A percentile compares a stretch with the other conserved stretches of the same genome.
phyloP scores from a whole-genome alignment of 345 rosid species.

The Syzygium grande region DNA sequence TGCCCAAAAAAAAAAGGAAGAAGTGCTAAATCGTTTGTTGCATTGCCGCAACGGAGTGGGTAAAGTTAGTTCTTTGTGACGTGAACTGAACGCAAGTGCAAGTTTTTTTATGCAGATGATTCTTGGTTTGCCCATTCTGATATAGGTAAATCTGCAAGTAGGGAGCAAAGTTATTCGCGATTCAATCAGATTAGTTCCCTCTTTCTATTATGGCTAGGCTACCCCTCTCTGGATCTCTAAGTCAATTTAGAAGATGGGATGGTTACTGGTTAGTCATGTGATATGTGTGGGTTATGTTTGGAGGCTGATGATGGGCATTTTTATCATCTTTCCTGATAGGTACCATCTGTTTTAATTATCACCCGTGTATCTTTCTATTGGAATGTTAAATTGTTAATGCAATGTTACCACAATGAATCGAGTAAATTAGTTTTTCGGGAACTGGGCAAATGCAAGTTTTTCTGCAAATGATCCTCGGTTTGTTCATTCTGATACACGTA shows the following conservation, averaged over 20 bases:
- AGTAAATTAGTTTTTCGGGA: neutral
- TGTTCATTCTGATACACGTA: neutral
- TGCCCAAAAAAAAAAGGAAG: neutral
- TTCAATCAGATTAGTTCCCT: neutral
- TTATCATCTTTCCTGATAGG: neutral
- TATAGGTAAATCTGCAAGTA: neutral
- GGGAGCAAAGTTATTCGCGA: neutral
- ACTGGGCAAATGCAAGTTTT: neutral
- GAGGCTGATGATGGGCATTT: neutral
- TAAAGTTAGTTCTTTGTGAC: neutral
- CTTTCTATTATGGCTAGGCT: neutral
- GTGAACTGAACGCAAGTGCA: neutral
- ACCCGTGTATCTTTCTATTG: neutral
- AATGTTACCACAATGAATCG: neutral
- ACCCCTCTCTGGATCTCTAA: neutral
- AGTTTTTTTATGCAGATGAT: neutral
- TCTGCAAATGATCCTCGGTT: neutral
- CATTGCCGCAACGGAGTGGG: neutral
- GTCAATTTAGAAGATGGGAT: neutral
- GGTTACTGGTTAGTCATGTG: neutral
- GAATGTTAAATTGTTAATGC: neutral
- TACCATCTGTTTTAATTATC: neutral
- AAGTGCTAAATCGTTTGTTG: neutral
- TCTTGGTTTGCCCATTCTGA: neutral
- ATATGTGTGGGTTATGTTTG: neutral